Percentiles rank a stretch among this genome's conserved stretches.
These are phyloP conservation scores for Saccharata proteae DNA, from an alignment of 2,329 filamentous ascomycete genomes.

Conservation along the genomic window DNA sequence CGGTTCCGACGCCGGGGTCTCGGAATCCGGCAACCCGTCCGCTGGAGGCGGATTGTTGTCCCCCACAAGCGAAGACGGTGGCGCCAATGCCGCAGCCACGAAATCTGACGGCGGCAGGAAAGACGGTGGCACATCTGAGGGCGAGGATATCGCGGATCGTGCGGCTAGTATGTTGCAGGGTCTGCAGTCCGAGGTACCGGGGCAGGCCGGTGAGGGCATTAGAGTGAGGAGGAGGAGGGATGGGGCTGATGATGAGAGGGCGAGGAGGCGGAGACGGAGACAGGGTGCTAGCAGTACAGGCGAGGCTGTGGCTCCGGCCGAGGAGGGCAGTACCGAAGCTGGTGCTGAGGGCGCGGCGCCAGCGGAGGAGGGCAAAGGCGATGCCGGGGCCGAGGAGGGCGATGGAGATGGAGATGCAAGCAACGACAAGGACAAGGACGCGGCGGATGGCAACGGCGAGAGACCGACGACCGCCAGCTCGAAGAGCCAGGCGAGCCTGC, in stretches of 20 bases:
- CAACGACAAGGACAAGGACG: too few relatives aligned
- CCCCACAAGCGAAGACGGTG: slow-evolving; percentile 5
- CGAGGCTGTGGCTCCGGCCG: too few relatives aligned
- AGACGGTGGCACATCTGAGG: slow-evolving; percentile 14
- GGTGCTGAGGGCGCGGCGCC: too few relatives aligned
- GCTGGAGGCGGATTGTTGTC: background rate
- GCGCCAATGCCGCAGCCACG: slow-evolving; percentile 10
- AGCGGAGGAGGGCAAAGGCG: too few relatives aligned
- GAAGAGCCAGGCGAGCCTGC: too few relatives aligned
- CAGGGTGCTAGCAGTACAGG: too few relatives aligned
- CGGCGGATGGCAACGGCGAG: too few relatives aligned
- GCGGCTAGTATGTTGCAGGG: slow-evolving; percentile 76
- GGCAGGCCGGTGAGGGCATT: slow-evolving; percentile 31
- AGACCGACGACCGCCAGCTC: too few relatives aligned
- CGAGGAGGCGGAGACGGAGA: slow-evolving; percentile 50
- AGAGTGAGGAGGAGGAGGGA: slow-evolving; percentile 55
- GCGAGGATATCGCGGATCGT: slow-evolving; percentile 63
- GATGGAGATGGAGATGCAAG: too few relatives aligned
- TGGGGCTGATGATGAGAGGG: slow-evolving; percentile 68
- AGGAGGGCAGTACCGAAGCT: too few relatives aligned
- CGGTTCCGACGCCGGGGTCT: slow-evolving; percentile 20
- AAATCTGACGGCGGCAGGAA: slow-evolving; percentile 11
- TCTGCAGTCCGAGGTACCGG: slow-evolving; percentile 45
- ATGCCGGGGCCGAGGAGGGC: too few relatives aligned
- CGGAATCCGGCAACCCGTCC: slow-evolving; percentile 1